Evolutionary conservation across 805 yeast species (phyloP).

Genomic region (Zygosaccharomyces lentus): DNA sequence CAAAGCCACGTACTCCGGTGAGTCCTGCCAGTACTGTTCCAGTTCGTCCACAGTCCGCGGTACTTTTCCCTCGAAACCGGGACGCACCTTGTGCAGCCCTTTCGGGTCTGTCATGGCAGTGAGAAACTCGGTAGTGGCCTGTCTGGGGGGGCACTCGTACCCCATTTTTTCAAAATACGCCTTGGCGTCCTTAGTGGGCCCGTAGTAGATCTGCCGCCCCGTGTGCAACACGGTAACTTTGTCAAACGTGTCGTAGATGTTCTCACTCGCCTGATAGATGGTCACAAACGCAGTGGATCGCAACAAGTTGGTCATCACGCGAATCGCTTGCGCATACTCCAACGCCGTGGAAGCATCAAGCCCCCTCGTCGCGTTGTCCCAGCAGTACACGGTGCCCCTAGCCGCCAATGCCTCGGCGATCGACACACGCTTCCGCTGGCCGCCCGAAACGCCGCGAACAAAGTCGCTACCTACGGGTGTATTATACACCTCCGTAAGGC

Average conservation of each 20-base stretch:
- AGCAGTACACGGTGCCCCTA: slow-evolving; percentile 53
- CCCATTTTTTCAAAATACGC: slow-evolving; percentile 54
- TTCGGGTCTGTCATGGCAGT: slow-evolving; percentile 58
- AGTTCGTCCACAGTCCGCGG: slow-evolving; percentile 58
- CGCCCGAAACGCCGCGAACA: slow-evolving; percentile 76
- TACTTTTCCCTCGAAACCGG: slow-evolving; percentile 46
- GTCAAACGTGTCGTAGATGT: slow-evolving; percentile 51
- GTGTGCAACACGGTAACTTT: slow-evolving; percentile 48
- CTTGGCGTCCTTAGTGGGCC: slow-evolving; percentile 46
- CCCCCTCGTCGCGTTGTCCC: slow-evolving; percentile 78
- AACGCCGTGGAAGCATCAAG: slow-evolving; percentile 68
- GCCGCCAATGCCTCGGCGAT: slow-evolving; percentile 70
- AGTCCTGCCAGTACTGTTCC: slow-evolving; percentile 41
- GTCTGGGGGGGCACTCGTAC: slow-evolving; percentile 51
- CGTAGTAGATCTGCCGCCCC: slow-evolving; percentile 56
- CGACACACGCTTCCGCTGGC: slow-evolving; percentile 82
- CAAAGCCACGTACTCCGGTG: slow-evolving; percentile 39
- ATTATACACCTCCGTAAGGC: slow-evolving; percentile 50
- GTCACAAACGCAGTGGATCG: slow-evolving; percentile 55
- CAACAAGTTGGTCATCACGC: slow-evolving; percentile 48
- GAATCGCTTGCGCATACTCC: slow-evolving; percentile 57
- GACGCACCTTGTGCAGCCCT: slow-evolving; percentile 37
- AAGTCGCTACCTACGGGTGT: slow-evolving; percentile 55
- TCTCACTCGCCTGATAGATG: slow-evolving; percentile 57
- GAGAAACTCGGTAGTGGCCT: slow-evolving; percentile 58